Evolutionary conservation across 108 stramenopile genomes (phyloP).

Genomic region (Asterionellopsis glacialis): DNA sequence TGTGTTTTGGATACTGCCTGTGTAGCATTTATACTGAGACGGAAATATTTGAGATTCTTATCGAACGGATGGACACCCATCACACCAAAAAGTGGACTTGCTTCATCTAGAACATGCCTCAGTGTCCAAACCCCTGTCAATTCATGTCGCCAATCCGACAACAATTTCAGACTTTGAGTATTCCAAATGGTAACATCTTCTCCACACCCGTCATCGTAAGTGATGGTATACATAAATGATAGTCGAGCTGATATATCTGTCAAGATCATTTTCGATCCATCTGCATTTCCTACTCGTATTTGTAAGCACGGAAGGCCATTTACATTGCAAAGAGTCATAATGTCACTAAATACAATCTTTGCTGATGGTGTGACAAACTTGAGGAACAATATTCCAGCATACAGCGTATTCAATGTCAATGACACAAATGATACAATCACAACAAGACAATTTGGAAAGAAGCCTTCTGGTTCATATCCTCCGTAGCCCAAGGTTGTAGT

Average conservation of each 20-base stretch:
- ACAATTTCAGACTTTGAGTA: slow-evolving; percentile 2
- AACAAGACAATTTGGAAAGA: slow-evolving; percentile 8
- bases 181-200: neutral
- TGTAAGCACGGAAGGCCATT: slow-evolving; percentile 10
- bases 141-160: neutral
- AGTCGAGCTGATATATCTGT: neutral
- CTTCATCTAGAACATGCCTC: neutral
- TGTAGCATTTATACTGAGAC: slow-evolving; percentile 6
- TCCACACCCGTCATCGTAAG: too few species aligned
- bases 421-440: slow-evolving; percentile 1
- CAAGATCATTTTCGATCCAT: slow-evolving; percentile 3
- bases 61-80: slow-evolving; percentile 1
- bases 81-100: slow-evolving; percentile 6
- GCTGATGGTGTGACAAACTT: slow-evolving; percentile 10
- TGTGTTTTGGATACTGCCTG: slow-evolving; percentile 2
- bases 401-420: neutral
- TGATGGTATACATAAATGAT: too few species aligned
- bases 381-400: slow-evolving; percentile 15
- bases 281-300: slow-evolving; percentile 14
- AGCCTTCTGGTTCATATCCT: slow-evolving; percentile 3
- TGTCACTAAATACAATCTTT: slow-evolving; percentile 6
- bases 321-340: slow-evolving; percentile 16
- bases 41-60: neutral
- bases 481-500: slow-evolving; percentile 15
- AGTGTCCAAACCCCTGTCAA: neutral